Percentiles rank a stretch among this genome's conserved stretches.
These are phyloP conservation scores for Paraphysoderma sedebokerense DNA, from an alignment of 371 early-diverging fungal genomes.

Conservation along the genomic window DNA sequence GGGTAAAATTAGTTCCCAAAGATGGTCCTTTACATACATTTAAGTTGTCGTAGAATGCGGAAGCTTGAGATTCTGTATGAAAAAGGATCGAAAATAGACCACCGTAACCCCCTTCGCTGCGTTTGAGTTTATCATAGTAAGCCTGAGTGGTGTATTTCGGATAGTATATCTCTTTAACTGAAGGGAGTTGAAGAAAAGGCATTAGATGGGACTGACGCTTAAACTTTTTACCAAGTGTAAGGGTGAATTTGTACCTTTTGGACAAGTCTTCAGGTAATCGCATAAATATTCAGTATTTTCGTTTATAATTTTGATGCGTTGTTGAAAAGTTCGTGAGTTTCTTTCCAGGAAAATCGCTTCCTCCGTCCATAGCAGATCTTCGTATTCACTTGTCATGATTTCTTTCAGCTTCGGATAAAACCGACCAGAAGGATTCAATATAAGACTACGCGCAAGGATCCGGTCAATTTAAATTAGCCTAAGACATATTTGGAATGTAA, in stretches of 20 bases:
- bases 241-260: slow-evolving; percentile 13
- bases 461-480: not conserved
- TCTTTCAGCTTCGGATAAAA: slow-evolving; percentile 34
- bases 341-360: slow-evolving; percentile 87
- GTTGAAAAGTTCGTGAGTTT: slow-evolving; percentile 73
- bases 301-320: slow-evolving; percentile 54
- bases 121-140: slow-evolving; percentile 42
- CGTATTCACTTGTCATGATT: slow-evolving; percentile 33
- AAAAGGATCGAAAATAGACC: slow-evolving; percentile 73
- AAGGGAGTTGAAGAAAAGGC: not conserved
- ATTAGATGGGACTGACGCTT: no score
- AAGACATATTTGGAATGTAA: not conserved
- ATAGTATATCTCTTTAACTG: slow-evolving; percentile 57
- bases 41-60: slow-evolving; percentile 63
- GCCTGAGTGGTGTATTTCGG: slow-evolving; percentile 59
- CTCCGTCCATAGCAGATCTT: slow-evolving; percentile 76
- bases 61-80: slow-evolving; percentile 33
- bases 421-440: slow-evolving; percentile 55
- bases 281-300: slow-evolving; percentile 58
- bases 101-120: slow-evolving; percentile 57
- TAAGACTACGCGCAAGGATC: slow-evolving; percentile 29
- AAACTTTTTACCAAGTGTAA: slow-evolving; percentile 1
- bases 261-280: slow-evolving; percentile 42
- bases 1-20: slow-evolving; percentile 89
- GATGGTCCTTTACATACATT: slow-evolving; percentile 75